A percentile compares a stretch with the other conserved stretches of the same genome.
Evolutionary conservation across 345 rosid species (phyloP).

Genomic region (Clarkia xantiana): DNA sequence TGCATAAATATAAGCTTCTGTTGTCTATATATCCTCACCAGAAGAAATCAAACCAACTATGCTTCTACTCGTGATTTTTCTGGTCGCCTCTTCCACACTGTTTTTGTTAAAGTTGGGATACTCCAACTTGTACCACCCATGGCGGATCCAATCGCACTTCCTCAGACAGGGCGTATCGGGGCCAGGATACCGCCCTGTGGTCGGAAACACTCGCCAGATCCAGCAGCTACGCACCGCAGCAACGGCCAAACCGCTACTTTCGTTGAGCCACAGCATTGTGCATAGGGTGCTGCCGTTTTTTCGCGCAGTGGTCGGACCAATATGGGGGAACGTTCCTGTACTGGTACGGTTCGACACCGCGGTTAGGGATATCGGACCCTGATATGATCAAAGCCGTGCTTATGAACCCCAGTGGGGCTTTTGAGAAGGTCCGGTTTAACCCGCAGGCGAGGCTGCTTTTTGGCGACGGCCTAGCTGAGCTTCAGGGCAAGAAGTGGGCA

Average conservation of each 20-base stretch:
- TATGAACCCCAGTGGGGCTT: slow-evolving; percentile 23
- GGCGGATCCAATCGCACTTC: slow-evolving; percentile 47
- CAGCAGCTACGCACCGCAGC: slow-evolving; percentile 24
- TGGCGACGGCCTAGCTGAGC: slow-evolving; percentile 54
- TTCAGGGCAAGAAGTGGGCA: slow-evolving; percentile 55
- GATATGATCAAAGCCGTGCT: slow-evolving; percentile 47
- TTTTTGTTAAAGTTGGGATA: slow-evolving; percentile 20
- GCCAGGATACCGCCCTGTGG: slow-evolving; percentile 39
- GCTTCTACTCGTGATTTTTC: slow-evolving; percentile 14
- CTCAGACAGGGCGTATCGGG: slow-evolving; percentile 32
- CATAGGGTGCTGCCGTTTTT: slow-evolving; percentile 43
- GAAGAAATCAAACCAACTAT: background rate
- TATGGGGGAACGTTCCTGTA: slow-evolving; percentile 53
- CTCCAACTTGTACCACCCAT: slow-evolving; percentile 36
- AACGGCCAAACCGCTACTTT: slow-evolving; percentile 23
- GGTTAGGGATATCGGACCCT: slow-evolving; percentile 48
- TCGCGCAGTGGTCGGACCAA: slow-evolving; percentile 35
- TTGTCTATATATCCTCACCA: too few species aligned
- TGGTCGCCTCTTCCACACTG: slow-evolving; percentile 8
- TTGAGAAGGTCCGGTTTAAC: slow-evolving; percentile 22
- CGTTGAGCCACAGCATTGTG: slow-evolving; percentile 24
- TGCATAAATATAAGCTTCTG: too few species aligned
- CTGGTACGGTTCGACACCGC: slow-evolving; percentile 68
- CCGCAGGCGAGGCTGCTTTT: slow-evolving; percentile 49
- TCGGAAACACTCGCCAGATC: slow-evolving; percentile 52